These are phyloP conservation scores for Flammula alnicola DNA, from an alignment of 1,284 basidiomycete species.

Conservation along the genomic window DNA sequence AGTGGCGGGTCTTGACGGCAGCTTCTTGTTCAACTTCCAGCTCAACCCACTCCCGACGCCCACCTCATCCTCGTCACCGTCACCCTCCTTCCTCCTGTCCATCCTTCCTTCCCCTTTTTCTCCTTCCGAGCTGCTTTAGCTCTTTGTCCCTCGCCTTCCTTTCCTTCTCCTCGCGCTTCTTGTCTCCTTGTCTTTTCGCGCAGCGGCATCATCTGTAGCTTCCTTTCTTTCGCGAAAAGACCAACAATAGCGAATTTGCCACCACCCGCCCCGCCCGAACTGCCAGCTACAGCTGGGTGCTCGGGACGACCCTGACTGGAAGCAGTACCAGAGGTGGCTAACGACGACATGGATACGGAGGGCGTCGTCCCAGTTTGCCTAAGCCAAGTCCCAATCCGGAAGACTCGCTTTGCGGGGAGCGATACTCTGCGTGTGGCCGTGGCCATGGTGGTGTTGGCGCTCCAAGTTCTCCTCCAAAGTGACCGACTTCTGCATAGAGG, in stretches of 20 bases:
- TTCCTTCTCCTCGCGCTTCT: constrained; percentile 24
- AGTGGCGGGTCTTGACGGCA: background rate
- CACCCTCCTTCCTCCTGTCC: constrained; percentile 23
- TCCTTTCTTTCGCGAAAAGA: constrained; percentile 20
- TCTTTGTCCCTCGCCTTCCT: constrained; percentile 21
- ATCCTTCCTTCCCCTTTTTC: constrained; percentile 20
- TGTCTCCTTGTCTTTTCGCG: constrained; percentile 16
- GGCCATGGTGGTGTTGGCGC: background rate
- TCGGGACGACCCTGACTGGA: background rate
- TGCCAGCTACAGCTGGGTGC: constrained; percentile 1
- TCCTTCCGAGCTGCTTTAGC: constrained; percentile 18
- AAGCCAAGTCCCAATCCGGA: constrained; percentile 6
- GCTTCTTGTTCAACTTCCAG: constrained; percentile 18
- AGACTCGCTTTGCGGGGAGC: constrained; percentile 15
- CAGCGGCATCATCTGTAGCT: background rate
- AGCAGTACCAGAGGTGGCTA: background rate
- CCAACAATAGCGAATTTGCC: constrained; percentile 19
- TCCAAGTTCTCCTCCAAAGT: too few species aligned
- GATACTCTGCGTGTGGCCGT: background rate
- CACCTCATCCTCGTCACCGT: constrained; percentile 18
- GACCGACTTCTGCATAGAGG: too few species aligned
- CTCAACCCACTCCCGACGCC: constrained; percentile 9
- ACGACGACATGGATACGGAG: background rate
- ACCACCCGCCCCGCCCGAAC: background rate
- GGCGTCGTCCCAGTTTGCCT: background rate